Base-by-base conservation (phyloP, 2,329 filamentous ascomycete species). In the Microsporum ferrugineum region DNA sequence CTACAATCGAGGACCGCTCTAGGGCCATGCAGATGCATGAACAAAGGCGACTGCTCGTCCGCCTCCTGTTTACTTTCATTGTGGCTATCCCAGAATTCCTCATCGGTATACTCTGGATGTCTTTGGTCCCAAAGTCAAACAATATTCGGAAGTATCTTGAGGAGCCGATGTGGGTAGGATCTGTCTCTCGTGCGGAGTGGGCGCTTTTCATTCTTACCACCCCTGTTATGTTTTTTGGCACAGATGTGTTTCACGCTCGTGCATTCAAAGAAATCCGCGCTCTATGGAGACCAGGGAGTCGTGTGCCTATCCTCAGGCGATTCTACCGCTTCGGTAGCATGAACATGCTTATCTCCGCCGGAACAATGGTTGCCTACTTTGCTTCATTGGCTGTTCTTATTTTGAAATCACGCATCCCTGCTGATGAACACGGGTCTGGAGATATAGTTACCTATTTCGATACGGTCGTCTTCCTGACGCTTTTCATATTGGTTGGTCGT, bases 311-410 rank as follows among this genome's bases (percentile, higher is more conserved):
- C 2, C 67, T 88, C 14, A 82, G 87, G 66, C 81, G 91, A 12
- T 91, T 96, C 69, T 90, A 91, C 72, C 85, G 88, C n/a, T 96
- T 96, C 69, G 91, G 91, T 6, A 96, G 91, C 76, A 96, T 96
- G 91, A 95, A 95, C 70, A 87, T 95, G 77, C 81, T 96, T 63
- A 91, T 96, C 74, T 94, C 88, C 5, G 80, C 95, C 1, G 91
- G 91, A 4, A 95, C 91, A 0, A 87, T 84, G 1, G 89, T 96
- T 63, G 91, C 91, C 1, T 96, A 95, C 71, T 78, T 95, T 64
- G 86, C 89, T 0, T 95, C 90, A 0, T 76, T 95, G 29, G 87
- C 84, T 14, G 85, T 95, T 65, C 80, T 96, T 70, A 86, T 89
- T 58, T 82, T 84, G 5, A 82, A 75, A 60, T 73, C 75, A 2